Conservation (phyloP, 768 basidiomycete species). For the Podaxis sp. region DNA sequence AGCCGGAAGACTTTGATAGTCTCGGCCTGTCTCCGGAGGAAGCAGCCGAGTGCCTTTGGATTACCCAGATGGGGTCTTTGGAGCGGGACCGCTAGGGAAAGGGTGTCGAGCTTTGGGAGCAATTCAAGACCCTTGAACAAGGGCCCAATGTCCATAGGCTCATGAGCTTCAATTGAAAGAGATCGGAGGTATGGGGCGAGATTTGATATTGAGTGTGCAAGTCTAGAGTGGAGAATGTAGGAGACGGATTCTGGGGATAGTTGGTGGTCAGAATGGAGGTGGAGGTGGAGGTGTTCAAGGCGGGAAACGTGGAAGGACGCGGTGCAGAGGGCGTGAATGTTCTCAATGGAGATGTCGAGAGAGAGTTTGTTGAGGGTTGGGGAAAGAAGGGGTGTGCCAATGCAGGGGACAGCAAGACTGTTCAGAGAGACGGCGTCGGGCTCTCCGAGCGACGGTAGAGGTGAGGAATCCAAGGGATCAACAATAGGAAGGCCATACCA, state of each 20-base stretch:
- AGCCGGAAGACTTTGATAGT: constrained; percentile 38
- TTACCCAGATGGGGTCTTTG: constrained; percentile 42
- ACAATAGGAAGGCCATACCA: constrained; percentile 41
- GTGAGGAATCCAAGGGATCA: neutral
- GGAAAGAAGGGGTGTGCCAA: constrained; percentile 13
- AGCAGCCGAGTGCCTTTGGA: constrained; percentile 34
- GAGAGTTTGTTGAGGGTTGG: constrained; percentile 37
- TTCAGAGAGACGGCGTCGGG: constrained; percentile 14
- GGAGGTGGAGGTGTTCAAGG: constrained; percentile 42
- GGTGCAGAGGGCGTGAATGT: constrained; percentile 33
- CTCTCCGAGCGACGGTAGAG: constrained; percentile 1
- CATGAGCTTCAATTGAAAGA: constrained; percentile 42
- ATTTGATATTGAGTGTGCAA: constrained; percentile 39
- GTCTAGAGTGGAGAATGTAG: constrained; percentile 32
- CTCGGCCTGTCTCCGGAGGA: constrained; percentile 35
- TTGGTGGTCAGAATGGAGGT: constrained; percentile 39
- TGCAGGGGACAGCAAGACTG: constrained; percentile 5
- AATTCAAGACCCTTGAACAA: constrained; percentile 35
- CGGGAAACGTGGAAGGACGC: constrained; percentile 29
- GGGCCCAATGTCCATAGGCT: constrained; percentile 43
- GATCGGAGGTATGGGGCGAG: constrained; percentile 35
- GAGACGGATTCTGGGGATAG: constrained; percentile 23
- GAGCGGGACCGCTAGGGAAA: constrained; percentile 41
- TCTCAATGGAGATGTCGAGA: constrained; percentile 44
- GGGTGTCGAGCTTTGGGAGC: constrained; percentile 34